phyloP scores from a whole-genome alignment of 1,139 yeast species.

The Pneumocystis wakefieldiae region DNA sequence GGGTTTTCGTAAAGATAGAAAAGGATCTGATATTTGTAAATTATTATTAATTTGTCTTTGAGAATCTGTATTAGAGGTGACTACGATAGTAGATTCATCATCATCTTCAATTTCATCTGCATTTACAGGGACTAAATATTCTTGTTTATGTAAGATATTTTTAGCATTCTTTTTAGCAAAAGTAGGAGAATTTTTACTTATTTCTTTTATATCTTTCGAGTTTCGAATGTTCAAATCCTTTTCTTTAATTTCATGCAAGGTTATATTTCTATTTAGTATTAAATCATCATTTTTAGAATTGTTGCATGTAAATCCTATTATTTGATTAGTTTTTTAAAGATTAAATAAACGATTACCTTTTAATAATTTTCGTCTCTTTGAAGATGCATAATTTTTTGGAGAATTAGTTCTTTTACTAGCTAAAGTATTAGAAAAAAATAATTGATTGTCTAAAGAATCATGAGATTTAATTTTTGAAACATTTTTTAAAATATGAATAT shows the following conservation, averaged over 20 bases:
- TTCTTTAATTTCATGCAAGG: neutral
- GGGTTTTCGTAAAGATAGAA: neutral
- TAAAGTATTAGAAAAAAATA: neutral
- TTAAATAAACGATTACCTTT: neutral
- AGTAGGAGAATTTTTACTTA: neutral
- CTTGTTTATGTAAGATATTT: neutral
- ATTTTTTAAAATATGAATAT: neutral
- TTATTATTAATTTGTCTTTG: neutral
- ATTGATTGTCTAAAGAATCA: neutral
- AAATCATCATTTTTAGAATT: neutral
- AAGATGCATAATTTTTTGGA: neutral
- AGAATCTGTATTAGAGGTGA: neutral
- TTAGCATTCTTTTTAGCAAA: neutral
- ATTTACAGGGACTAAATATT: neutral
- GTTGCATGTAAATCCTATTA: neutral
- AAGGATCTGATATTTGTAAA: neutral
- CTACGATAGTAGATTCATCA: neutral
- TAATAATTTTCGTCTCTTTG: neutral
- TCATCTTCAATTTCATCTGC: neutral
- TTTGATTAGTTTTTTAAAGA: neutral
- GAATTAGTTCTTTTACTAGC: neutral
- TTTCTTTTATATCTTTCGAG: neutral
- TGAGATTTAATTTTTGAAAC: neutral
- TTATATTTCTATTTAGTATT: neutral
- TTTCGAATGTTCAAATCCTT: neutral